Evolutionary conservation across 345 rosid genomes (phyloP).

Genomic region (Durio zibethinus): DNA sequence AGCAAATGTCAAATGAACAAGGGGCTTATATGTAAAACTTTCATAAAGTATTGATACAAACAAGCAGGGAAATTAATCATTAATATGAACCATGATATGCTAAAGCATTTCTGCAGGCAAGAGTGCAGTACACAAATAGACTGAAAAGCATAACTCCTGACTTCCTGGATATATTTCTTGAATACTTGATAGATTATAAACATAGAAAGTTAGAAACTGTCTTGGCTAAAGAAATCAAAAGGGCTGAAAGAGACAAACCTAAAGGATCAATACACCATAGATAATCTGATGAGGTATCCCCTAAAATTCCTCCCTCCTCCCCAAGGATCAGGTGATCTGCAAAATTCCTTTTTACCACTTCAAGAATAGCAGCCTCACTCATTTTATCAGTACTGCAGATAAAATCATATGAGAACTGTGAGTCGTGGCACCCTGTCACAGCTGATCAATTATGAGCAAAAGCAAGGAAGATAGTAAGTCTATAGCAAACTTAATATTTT

Average conservation of each 20-base stretch:
- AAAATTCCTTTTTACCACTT: constrained; percentile 67
- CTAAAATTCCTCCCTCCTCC: constrained; percentile 89
- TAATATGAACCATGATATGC: neutral
- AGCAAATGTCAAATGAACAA: neutral
- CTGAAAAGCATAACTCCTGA: neutral
- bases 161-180: neutral
- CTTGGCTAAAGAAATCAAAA: neutral
- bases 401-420: constrained; percentile 14
- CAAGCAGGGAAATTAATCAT: neutral
- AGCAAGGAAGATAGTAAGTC: neutral
- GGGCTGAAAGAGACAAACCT: constrained; percentile 45
- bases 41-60: neutral
- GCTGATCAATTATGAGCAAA: neutral
- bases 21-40: neutral
- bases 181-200: neutral
- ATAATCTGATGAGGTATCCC: constrained; percentile 80
- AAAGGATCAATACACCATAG: constrained; percentile 98
- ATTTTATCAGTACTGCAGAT: constrained; percentile 81
- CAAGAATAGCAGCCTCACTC: constrained; percentile 87
- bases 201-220: neutral
- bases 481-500: neutral
- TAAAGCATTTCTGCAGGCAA: neutral
- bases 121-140: neutral
- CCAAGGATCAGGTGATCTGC: constrained; percentile 91
- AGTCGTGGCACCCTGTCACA: constrained; percentile 15